Percentiles rank a stretch among this genome's conserved stretches.
phyloP scores from a whole-genome alignment of 768 basidiomycete genomes.

The Solioccasus polychromus region DNA sequence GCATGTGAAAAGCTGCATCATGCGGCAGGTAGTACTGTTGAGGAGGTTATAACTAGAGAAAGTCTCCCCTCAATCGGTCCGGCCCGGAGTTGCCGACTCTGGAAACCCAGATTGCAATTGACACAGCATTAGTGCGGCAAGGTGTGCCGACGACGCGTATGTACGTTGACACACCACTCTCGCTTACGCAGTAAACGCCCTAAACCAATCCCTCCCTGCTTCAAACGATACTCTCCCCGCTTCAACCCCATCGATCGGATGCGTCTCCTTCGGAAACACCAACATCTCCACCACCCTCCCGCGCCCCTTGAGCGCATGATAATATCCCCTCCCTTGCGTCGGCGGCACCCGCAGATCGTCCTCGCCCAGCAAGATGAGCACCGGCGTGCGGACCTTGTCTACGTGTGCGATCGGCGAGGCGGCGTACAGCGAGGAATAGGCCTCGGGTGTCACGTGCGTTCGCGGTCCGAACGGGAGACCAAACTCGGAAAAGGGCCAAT shows the following conservation, averaged over 20 bases:
- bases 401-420: constrained; percentile 59
- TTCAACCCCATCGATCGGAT: constrained; percentile 64
- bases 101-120: no score
- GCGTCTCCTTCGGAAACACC: constrained; percentile 58
- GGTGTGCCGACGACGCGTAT: no score
- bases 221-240: constrained; percentile 53
- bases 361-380: constrained; percentile 58
- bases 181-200: constrained; percentile 12
- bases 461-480: constrained; percentile 33
- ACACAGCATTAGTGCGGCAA: no score
- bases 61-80: no score
- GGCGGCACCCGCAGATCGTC: constrained; percentile 63
- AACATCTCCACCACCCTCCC: constrained; percentile 52
- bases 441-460: constrained; percentile 42
- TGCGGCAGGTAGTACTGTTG: no score
- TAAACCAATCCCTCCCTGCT: constrained; percentile 51
- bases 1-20: no score
- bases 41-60: no score
- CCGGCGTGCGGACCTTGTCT: constrained; percentile 47
- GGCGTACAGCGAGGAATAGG: constrained; percentile 41
- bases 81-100: no score
- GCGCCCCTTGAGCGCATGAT: constrained; percentile 58
- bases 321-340: constrained; percentile 59
- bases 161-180: no score
- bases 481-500: constrained; percentile 55